Base-by-base conservation (phyloP, 2,329 filamentous ascomycete species). In the Colletotrichum lupini region DNA sequence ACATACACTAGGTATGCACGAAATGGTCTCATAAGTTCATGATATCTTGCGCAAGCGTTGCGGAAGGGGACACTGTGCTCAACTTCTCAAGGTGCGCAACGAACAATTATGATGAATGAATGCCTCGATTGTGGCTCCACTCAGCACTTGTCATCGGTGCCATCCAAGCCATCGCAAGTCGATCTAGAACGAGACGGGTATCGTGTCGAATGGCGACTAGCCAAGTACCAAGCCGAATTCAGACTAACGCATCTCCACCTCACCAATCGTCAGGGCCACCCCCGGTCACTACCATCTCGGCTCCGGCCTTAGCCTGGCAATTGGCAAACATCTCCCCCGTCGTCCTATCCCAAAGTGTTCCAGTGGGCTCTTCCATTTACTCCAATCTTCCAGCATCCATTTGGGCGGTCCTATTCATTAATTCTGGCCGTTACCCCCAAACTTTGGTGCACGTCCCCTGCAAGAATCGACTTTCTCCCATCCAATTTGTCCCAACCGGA, bases 291-390 rank as follows among this genome's bases (percentile, higher is more conserved):
- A 49, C 8, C 19, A n/a, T 58, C 22, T 58, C 30, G 30, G 56
- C 56, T 53, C 53, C 55, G 57, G 53, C 67, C 53, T 59, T 65
- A 49, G 42, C 42, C 19, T 58, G 64, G 56, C 28, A 22, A 22
- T 11, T 28, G 9, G 56, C 68, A 67, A 71, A 61, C 63, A 49
- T 49, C 46, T 46, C 56, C n/a, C 60, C 32, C 49, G 37, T 56
- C 49, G 37, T 56, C 30, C 42, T 42, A 60, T 56, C 62, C 68
- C 59, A 60, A 71, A 53, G 52, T 59, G 11, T 65, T 49, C 24
- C 53, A 28, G 19, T 35, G n/a, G 46, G 24, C 53, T 28, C 42
- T 24, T 66, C 6, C 37, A 42, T 42, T 42, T 42, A 19, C 35
- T 22, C 53, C 53, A n/a, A 55, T 49, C 63, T 58, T 66, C 59